These are phyloP conservation scores for Prunus yedoensis DNA, from an alignment of 331 rosid species.

Conservation along the genomic window DNA sequence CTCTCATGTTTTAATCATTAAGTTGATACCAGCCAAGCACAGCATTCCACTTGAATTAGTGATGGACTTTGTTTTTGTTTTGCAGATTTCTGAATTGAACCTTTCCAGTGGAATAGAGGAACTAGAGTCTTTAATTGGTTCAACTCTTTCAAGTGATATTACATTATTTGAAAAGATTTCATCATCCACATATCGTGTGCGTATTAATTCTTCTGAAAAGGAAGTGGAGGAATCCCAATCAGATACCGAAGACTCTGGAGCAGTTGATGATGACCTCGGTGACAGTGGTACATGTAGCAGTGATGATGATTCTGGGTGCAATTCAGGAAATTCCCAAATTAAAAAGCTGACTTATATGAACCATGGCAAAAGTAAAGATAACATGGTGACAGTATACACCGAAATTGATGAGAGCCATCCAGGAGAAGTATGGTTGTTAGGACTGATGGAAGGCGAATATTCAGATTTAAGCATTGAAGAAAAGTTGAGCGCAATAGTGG, in stretches of 20 bases:
- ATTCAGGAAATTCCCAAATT: slow-evolving; percentile 38
- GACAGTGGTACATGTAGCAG: slow-evolving; percentile 51
- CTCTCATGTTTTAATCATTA: background rate
- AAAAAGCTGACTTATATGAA: slow-evolving; percentile 35
- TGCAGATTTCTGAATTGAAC: slow-evolving; percentile 74
- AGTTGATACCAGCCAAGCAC: slow-evolving; percentile 5
- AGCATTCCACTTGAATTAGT: slow-evolving; percentile 17
- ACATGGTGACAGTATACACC: slow-evolving; percentile 38
- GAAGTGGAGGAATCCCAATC: slow-evolving; percentile 66
- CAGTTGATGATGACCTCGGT: slow-evolving; percentile 64
- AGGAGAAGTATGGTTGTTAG: slow-evolving; percentile 92
- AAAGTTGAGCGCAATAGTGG: slow-evolving; percentile 75
- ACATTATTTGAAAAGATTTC: slow-evolving; percentile 95
- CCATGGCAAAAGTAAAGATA: slow-evolving; percentile 36
- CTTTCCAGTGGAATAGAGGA: slow-evolving; percentile 65
- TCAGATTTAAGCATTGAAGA: slow-evolving; percentile 86
- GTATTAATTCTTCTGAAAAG: slow-evolving; percentile 50
- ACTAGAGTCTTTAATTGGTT: slow-evolving; percentile 67
- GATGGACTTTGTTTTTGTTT: slow-evolving; percentile 32
- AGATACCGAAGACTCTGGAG: slow-evolving; percentile 84
- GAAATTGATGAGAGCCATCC: slow-evolving; percentile 95
- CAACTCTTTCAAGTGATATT: slow-evolving; percentile 87
- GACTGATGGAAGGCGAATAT: slow-evolving; percentile 92
- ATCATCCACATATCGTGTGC: slow-evolving; percentile 41
- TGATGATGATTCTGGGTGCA: slow-evolving; percentile 61